phyloP scores from a whole-genome alignment of 1,139 yeast genomes.

The Pichia sp. region DNA sequence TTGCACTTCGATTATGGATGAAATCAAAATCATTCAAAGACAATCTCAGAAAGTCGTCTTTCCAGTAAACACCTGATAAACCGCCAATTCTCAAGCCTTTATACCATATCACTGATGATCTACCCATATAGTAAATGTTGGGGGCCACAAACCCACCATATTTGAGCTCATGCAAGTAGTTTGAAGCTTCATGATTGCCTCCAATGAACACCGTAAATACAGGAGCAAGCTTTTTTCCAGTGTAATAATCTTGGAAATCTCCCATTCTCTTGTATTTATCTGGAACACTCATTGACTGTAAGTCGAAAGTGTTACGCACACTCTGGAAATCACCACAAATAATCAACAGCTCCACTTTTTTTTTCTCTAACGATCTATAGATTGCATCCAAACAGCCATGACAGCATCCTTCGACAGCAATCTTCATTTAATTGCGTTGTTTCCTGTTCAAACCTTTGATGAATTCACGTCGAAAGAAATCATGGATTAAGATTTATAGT shows the following conservation, averaged over 20 bases:
- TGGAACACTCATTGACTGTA: constrained; percentile 57
- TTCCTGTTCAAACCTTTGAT: too few species aligned
- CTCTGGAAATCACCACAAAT: constrained; percentile 89
- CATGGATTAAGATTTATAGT: too few species aligned
- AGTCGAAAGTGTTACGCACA: constrained; percentile 53
- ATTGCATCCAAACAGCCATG: constrained; percentile 74
- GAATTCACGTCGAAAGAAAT: too few species aligned
- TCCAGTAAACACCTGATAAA: constrained; percentile 74
- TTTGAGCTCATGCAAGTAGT: constrained; percentile 62
- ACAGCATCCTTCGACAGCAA: constrained; percentile 90
- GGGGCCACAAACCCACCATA: constrained; percentile 96
- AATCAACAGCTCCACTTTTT: constrained; percentile 52
- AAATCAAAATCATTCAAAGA: constrained; percentile 27
- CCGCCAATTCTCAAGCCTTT: constrained; percentile 75
- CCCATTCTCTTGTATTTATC: constrained; percentile 52
- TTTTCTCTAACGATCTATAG: constrained; percentile 29
- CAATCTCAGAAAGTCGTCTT: constrained; percentile 33
- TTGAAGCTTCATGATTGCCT: constrained; percentile 91
- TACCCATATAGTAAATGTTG: constrained; percentile 83
- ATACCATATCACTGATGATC: constrained; percentile 64
- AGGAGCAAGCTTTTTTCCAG: constrained; percentile 58
- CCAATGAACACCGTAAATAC: constrained; percentile 78
- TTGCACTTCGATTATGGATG: constrained; percentile 37
- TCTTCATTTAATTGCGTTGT: constrained; percentile 10
- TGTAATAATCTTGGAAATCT: constrained; percentile 70